These are phyloP conservation scores for Oryza nivara DNA, from an alignment of 176 grass and related monocot genomes.

Conservation along the genomic window DNA sequence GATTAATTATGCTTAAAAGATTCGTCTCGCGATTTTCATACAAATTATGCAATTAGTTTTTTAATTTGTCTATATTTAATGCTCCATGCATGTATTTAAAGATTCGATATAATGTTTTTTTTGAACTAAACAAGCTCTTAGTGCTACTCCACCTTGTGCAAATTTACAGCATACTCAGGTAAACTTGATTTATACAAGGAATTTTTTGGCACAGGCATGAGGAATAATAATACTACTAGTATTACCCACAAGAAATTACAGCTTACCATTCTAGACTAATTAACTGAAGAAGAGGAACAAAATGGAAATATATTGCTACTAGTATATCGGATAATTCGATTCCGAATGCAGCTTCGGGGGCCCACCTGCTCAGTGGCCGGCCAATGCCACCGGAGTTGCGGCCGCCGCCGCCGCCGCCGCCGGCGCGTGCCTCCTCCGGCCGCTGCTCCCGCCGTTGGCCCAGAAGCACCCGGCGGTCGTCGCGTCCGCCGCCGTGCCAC, in stretches of 20 bases:
- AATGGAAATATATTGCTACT: not conserved
- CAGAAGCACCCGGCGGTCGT: slow-evolving; percentile 66
- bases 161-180: slow-evolving; percentile 13
- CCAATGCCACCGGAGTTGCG: slow-evolving; percentile 36
- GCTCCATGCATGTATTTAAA: too few relatives aligned
- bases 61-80: too few relatives aligned
- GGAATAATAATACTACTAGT: not conserved
- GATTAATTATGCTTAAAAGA: too few relatives aligned
- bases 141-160: not conserved
- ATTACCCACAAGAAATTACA: slow-evolving; percentile 37
- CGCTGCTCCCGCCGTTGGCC: slow-evolving; percentile 66
- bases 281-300: not conserved
- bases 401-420: not conserved
- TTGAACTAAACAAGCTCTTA: too few relatives aligned
- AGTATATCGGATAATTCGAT: not conserved
- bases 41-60: too few relatives aligned
- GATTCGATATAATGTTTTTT: too few relatives aligned
- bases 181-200: slow-evolving; percentile 24
- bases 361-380: slow-evolving; percentile 51
- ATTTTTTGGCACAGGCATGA: not conserved
- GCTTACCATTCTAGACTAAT: not conserved
- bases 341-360: not conserved
- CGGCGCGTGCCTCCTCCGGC: slow-evolving; percentile 48
- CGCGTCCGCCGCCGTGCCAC: slow-evolving; percentile 32
- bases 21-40: too few relatives aligned